These are phyloP conservation scores for Microcyclosporella mali DNA, from an alignment of 2,329 filamentous ascomycete species.

Conservation along the genomic window DNA sequence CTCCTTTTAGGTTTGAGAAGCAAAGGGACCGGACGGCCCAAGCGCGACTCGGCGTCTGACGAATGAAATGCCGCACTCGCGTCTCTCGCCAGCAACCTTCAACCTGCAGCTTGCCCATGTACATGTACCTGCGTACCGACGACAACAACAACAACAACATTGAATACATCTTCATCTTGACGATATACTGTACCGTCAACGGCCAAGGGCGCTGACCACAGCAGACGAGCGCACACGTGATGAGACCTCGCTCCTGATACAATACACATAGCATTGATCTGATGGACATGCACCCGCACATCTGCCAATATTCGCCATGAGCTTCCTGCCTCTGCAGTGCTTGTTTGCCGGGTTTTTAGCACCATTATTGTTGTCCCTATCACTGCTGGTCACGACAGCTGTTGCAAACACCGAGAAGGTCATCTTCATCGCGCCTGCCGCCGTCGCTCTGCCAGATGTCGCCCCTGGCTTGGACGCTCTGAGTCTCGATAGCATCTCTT, in stretches of 20 bases:
- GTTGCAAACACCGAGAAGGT: conserved; percentile 81
- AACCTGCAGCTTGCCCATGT: no score
- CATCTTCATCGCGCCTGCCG: conserved; percentile 71
- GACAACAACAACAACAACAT: not conserved
- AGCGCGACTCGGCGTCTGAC: conserved; percentile 1
- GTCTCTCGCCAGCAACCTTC: no score
- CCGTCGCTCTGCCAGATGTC: conserved; percentile 50
- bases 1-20: not conserved
- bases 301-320: conserved; percentile 16
- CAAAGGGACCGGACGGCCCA: not conserved
- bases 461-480: conserved; percentile 55
- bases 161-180: no score
- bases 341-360: conserved; percentile 21
- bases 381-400: conserved; percentile 21
- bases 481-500: conserved; percentile 57
- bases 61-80: not conserved
- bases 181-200: no score
- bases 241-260: no score
- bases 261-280: not conserved
- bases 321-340: conserved; percentile 13
- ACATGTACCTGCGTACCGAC: not conserved
- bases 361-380: no score
- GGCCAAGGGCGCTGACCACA: no score
- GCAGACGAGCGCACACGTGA: no score
- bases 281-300: no score